Evolutionary conservation across 768 basidiomycete genomes (phyloP).

Genomic region (Termitomyces sp.): DNA sequence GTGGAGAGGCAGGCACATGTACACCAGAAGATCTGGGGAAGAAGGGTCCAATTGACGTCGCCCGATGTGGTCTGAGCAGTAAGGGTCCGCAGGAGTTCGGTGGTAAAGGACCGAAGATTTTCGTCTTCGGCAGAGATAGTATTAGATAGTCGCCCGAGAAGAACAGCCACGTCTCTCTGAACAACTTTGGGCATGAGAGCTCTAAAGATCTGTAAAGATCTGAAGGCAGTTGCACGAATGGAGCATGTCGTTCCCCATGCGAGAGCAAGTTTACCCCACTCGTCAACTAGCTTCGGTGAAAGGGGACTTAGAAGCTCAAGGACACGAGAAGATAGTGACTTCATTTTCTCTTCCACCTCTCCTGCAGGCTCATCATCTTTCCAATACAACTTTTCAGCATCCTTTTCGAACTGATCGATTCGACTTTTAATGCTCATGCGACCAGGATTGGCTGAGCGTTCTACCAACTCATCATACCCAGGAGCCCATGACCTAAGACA

Average conservation of each 20-base stretch:
- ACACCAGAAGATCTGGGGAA: constrained; percentile 90
- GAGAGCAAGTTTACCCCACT: constrained; percentile 80
- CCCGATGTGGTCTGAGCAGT: constrained; percentile 54
- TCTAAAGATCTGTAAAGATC: constrained; percentile 89
- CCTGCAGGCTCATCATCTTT: constrained; percentile 61
- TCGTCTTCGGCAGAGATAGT: constrained; percentile 76
- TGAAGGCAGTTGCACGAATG: constrained; percentile 80
- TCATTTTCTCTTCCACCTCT: constrained; percentile 66
- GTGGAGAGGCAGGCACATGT: constrained; percentile 79
- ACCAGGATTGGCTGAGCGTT: constrained; percentile 49
- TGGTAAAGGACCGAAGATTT: constrained; percentile 79
- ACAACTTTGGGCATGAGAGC: constrained; percentile 72
- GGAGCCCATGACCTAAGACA: constrained; percentile 79
- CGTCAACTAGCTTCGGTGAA: constrained; percentile 63
- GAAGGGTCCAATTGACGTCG: constrained; percentile 57
- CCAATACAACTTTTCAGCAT: constrained; percentile 64
- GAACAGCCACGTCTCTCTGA: constrained; percentile 68
- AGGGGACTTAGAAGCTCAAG: constrained; percentile 68
- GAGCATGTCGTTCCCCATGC: constrained; percentile 87
- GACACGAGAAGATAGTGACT: constrained; percentile 62
- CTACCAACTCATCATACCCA: constrained; percentile 70
- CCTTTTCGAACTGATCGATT: constrained; percentile 55
- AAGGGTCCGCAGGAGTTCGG: constrained; percentile 79
- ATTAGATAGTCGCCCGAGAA: constrained; percentile 81
- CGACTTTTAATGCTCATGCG: constrained; percentile 49